These are phyloP conservation scores for Sphaerulina vaccinii DNA, from an alignment of 2,329 filamentous ascomycete species.

Conservation along the genomic window DNA sequence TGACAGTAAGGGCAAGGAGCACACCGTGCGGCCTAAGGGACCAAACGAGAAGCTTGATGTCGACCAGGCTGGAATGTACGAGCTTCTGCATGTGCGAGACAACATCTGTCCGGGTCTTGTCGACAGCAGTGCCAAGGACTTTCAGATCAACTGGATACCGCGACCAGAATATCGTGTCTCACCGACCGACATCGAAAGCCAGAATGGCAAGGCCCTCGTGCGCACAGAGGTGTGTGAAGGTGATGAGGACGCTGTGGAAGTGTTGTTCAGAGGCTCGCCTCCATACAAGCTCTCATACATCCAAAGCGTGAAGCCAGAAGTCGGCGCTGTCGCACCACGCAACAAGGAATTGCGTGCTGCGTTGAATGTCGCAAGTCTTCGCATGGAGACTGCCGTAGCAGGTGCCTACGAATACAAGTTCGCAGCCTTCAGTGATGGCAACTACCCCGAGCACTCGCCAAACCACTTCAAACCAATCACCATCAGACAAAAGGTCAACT, in stretches of 20 bases:
- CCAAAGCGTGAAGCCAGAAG: slow-evolving; percentile 67
- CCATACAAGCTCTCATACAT: slow-evolving; percentile 84
- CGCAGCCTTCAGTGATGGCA: slow-evolving; percentile 74
- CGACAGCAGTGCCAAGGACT: slow-evolving; percentile 69
- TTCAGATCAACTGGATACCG: slow-evolving; percentile 81
- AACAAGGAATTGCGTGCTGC: slow-evolving; percentile 74
- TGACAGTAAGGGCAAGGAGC: slow-evolving; percentile 40
- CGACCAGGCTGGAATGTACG: slow-evolving; percentile 63
- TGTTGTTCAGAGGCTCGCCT: slow-evolving; percentile 72
- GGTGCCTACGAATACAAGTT: slow-evolving; percentile 87
- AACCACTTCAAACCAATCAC: slow-evolving; percentile 64
- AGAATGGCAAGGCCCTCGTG: slow-evolving; percentile 56
- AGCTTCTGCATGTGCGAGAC: slow-evolving; percentile 75
- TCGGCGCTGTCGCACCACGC: slow-evolving; percentile 61
- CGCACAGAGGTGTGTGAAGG: slow-evolving; percentile 91
- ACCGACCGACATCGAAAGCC: slow-evolving; percentile 60
- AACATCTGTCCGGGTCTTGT: slow-evolving; percentile 78
- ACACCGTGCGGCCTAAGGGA: slow-evolving; percentile 41
- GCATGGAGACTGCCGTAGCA: slow-evolving; percentile 80
- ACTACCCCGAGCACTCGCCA: slow-evolving; percentile 71
- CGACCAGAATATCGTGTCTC: slow-evolving; percentile 68
- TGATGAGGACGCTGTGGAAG: slow-evolving; percentile 83
- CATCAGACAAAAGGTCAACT: slow-evolving; percentile 79
- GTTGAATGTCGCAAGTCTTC: slow-evolving; percentile 71
- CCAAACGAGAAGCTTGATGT: slow-evolving; percentile 36